phyloP scores from a whole-genome alignment of 2,329 filamentous ascomycete species.

The Neopestalotiopsis clavispora region DNA sequence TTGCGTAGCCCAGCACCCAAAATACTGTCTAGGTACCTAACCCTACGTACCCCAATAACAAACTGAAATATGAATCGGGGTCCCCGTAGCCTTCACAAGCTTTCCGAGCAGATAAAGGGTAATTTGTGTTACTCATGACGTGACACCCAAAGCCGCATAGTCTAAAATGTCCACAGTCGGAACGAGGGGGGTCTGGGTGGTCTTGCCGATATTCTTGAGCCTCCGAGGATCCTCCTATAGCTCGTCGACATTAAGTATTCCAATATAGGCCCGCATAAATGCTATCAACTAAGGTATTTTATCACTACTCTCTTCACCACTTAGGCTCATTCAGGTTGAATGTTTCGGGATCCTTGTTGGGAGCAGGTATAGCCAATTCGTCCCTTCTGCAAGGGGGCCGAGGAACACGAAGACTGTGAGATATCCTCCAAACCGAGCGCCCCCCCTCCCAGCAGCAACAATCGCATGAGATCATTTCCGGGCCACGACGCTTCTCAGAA shows the following conservation, averaged over 20 bases:
- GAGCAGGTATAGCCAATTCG: background rate
- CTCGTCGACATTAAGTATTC: background rate
- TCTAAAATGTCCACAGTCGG: background rate
- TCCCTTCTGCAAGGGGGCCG: background rate
- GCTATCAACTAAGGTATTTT: background rate
- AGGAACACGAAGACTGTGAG: background rate
- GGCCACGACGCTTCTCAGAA: background rate
- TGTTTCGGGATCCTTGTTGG: background rate
- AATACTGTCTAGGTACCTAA: background rate
- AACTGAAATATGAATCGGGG: constrained; percentile 2
- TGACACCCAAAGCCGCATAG: background rate
- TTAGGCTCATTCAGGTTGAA: background rate
- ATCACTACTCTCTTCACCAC: background rate
- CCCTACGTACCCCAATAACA: background rate
- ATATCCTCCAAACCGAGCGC: background rate
- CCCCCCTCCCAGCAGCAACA: background rate
- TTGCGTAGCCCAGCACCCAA: too few species aligned
- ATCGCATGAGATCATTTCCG: background rate
- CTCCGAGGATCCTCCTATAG: background rate
- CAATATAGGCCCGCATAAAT: background rate
- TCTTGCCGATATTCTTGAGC: background rate
- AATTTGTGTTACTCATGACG: background rate
- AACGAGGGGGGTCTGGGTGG: background rate
- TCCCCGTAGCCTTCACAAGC: constrained; percentile 7
- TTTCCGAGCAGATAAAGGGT: background rate